These are phyloP conservation scores for Phaeotremella fagi DNA, from an alignment of 768 basidiomycete species.

Conservation along the genomic window DNA sequence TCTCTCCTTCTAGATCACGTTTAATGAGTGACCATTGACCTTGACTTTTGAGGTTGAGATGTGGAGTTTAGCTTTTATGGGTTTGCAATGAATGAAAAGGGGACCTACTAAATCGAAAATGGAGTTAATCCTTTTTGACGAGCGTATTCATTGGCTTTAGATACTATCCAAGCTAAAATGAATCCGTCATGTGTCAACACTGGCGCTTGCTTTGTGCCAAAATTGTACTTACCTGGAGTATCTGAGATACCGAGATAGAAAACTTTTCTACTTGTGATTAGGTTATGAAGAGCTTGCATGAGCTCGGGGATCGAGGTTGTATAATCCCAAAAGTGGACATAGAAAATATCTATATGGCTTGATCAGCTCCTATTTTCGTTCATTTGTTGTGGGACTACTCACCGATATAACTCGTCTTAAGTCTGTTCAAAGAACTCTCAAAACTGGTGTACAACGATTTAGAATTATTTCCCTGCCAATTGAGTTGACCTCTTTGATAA, in stretches of 20 bases:
- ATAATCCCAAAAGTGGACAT: conserved; percentile 46
- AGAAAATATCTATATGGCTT: background rate
- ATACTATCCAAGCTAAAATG: background rate
- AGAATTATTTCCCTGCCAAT: background rate
- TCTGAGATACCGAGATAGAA: background rate
- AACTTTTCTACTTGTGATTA: conserved; percentile 52
- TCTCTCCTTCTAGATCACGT: background rate
- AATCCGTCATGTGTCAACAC: too few relatives aligned
- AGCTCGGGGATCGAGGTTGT: conserved; percentile 57
- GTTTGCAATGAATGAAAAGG: background rate
- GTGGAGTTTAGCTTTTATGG: background rate
- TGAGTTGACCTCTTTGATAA: background rate
- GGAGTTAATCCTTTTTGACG: background rate
- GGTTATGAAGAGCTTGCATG: conserved; percentile 55
- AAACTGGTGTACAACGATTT: background rate
- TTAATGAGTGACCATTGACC: background rate
- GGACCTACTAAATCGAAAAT: background rate
- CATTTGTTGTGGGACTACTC: background rate
- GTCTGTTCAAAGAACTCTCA: background rate
- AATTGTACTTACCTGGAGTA: background rate
- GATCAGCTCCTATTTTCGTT: background rate
- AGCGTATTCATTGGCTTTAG: background rate
- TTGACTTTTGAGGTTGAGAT: background rate
- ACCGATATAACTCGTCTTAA: background rate
- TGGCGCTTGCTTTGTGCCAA: background rate